Base-by-base conservation (phyloP, 2,329 filamentous ascomycete species). In the Monilinia fructicola region DNA sequence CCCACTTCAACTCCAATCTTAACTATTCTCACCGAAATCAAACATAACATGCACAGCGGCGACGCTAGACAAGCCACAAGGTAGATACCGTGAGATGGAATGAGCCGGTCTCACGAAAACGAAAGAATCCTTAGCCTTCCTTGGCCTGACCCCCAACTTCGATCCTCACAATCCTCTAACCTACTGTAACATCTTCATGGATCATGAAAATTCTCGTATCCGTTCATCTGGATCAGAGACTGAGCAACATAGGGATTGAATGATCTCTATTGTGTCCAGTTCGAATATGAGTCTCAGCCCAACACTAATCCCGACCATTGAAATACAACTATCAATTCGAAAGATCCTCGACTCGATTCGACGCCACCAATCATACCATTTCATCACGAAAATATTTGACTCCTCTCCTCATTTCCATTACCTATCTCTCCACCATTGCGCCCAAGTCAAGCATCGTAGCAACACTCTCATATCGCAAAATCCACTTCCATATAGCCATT, bases 91-190 rank as follows among this genome's bases (percentile, higher is more conserved):
- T 42, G 23, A 54, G 28, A 48, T 44, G 40, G n/a, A 46, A 10
- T 35, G 26, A 48, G n/a, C 38, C 28, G 40, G 31, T 65, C 63
- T 42, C 44, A 65, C 63, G 54, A 65, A 59, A 65, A 65, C 63
- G 58, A 61, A 61, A 61, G 38, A n/a, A 12, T 38, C 28, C 44
- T 61, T 61, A 26, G 44, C 44, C 58, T 61, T 52, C 28, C 58
- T 61, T 61, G 28, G 58, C 58, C n/a, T 61, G 31, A 50, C 44
- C 44, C 58, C 58, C 58, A 50, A 50, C 38, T 50, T 50, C 44
- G 44, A 50, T 61, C 21, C 26, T 38, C 44, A 35, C 44, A 26
- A 7, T 50, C 9, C 58, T 61, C 44, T 26, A 46, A 11, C 40
- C 40, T 21, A 31, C 26, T 46, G 26, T 58, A 10, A 40, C 55